Percentiles rank a stretch among this genome's conserved stretches.
phyloP scores from a whole-genome alignment of 441 rosid species.

The Viola pubescens region DNA sequence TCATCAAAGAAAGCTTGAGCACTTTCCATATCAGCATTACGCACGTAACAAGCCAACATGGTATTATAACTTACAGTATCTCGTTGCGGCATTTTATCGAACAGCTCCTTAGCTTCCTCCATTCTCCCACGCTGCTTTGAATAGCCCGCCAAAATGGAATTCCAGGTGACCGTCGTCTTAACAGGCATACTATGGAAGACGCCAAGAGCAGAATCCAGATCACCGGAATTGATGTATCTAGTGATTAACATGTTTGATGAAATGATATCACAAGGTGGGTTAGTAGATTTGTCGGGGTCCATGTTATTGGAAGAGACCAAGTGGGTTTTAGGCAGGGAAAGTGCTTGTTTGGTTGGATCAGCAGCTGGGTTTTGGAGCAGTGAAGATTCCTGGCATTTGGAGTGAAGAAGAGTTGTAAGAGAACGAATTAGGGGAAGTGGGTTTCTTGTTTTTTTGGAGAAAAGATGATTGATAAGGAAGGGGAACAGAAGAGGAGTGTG shows the following conservation, averaged over 20 bases:
- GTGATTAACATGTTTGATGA: slow-evolving; percentile 52
- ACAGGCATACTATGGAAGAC: slow-evolving; percentile 49
- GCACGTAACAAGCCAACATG: slow-evolving; percentile 53
- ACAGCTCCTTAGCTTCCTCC: slow-evolving; percentile 46
- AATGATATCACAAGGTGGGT: slow-evolving; percentile 23
- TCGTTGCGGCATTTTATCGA: slow-evolving; percentile 66
- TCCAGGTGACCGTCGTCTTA: slow-evolving; percentile 63
- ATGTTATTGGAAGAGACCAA: slow-evolving; percentile 15
- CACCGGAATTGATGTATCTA: slow-evolving; percentile 41
- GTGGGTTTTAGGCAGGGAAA: slow-evolving; percentile 7
- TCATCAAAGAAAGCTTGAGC: slow-evolving; percentile 49
- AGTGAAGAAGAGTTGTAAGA: not conserved
- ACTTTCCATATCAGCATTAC: slow-evolving; percentile 29
- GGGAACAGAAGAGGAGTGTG: not conserved
- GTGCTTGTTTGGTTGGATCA: slow-evolving; percentile 14
- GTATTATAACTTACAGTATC: slow-evolving; percentile 66
- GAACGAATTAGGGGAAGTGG: not conserved
- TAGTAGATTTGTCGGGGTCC: slow-evolving; percentile 5
- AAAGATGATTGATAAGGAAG: not conserved
- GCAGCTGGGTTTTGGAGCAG: slow-evolving; percentile 23
- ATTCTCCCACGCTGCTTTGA: slow-evolving; percentile 33
- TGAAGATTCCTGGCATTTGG: slow-evolving; percentile 14
- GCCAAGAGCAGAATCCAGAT: slow-evolving; percentile 46
- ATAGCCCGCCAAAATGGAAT: slow-evolving; percentile 50
- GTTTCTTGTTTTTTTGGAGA: not conserved